phyloP scores from a whole-genome alignment of 352 stramenopile genomes.

The Globisporangium rhizosaccharum region DNA sequence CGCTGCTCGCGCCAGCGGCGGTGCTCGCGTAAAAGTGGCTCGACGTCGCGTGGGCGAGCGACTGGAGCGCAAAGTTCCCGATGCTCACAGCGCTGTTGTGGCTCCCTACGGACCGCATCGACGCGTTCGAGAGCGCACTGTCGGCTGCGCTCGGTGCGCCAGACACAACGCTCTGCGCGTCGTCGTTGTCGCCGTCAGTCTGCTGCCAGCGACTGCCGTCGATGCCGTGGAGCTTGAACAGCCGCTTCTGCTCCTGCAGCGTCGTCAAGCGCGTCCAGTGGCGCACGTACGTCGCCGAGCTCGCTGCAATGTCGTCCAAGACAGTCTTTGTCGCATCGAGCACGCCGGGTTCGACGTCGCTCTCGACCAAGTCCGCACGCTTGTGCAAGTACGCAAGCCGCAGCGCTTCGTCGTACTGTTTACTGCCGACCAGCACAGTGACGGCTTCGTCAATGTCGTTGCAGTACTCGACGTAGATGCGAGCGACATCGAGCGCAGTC shows the following conservation, averaged over 20 bases:
- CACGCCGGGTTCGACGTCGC: conserved; percentile 62
- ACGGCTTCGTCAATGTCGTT: conserved; percentile 67
- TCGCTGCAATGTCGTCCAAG: conserved; percentile 39
- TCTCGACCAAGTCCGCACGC: conserved; percentile 59
- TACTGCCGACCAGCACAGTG: conserved; percentile 48
- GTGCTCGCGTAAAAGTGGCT: conserved; percentile 54
- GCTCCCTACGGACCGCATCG: conserved; percentile 66
- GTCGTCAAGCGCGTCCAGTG: conserved; percentile 55
- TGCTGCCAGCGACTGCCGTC: conserved; percentile 53
- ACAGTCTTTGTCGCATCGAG: conserved; percentile 36
- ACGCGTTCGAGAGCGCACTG: conserved; percentile 57
- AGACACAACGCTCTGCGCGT: conserved; percentile 35
- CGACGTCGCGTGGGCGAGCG: conserved; percentile 42
- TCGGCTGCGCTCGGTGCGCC: conserved; percentile 43
- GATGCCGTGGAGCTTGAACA: conserved; percentile 77
- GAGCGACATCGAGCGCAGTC: conserved; percentile 32
- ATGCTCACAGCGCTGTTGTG: conserved; percentile 68
- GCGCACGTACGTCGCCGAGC: conserved; percentile 38
- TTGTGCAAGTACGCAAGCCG: conserved; percentile 53
- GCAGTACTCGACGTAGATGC: conserved; percentile 74
- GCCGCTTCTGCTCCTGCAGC: conserved; percentile 69
- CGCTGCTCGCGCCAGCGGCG: not conserved
- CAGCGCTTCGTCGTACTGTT: conserved; percentile 53
- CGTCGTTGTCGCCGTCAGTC: conserved; percentile 20
- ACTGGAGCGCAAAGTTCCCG: conserved; percentile 67